phyloP scores from a whole-genome alignment of 208 protist species.

The Leishmania major region DNA sequence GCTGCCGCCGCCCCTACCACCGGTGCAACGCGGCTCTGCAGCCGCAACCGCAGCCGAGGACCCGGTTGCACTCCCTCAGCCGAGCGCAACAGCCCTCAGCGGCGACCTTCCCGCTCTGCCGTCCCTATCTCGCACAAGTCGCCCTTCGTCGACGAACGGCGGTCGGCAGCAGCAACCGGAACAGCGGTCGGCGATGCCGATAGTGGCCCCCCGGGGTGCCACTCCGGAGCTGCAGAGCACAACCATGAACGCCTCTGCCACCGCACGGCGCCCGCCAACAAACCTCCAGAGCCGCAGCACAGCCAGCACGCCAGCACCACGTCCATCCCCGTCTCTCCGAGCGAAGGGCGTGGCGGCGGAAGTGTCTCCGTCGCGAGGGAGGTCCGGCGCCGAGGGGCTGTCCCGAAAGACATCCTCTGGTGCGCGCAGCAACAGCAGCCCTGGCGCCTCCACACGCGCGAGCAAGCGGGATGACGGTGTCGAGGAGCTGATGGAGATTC shows the following conservation, averaged over 20 bases:
- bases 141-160: constrained; percentile 15
- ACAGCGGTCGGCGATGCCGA: neutral
- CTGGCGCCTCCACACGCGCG: constrained; percentile 18
- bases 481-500: constrained; percentile 78
- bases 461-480: constrained; percentile 34
- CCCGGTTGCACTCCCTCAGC: neutral
- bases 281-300: constrained; percentile 11
- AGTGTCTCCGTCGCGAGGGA: neutral
- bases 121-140: constrained; percentile 17
- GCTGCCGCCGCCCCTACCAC: constrained; percentile 30
- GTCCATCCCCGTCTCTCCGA: neutral
- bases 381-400: neutral
- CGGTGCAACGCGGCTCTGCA: constrained; percentile 34
- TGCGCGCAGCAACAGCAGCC: constrained; percentile 26
- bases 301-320: constrained; percentile 5
- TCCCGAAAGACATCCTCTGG: constrained; percentile 18
- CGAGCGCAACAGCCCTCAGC: neutral
- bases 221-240: constrained; percentile 16
- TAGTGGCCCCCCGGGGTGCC: neutral
- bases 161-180: neutral
- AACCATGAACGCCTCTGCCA: constrained; percentile 16
- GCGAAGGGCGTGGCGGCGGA: neutral
- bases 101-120: constrained; percentile 4
- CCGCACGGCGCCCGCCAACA: constrained; percentile 13
- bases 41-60: constrained; percentile 1